Evolutionary conservation across 495 filamentous ascomycete genomes (phyloP).

Genomic region (Glarea lozoyensis): DNA sequence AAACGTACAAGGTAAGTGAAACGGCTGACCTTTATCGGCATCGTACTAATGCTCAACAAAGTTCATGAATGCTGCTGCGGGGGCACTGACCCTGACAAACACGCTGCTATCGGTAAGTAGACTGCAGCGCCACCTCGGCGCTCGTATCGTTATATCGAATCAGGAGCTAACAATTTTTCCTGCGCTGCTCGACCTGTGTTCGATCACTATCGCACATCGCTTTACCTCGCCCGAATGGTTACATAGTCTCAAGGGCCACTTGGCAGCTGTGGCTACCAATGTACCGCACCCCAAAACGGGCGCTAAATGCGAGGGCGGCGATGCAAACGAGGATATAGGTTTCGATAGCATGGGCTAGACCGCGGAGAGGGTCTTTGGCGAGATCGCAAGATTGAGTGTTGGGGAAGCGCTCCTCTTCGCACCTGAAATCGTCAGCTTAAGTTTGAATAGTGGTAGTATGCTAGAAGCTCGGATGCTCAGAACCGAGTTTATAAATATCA

Average conservation of each 20-base stretch:
- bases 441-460: neutral
- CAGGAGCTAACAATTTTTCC: conserved; percentile 72
- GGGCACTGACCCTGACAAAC: conserved; percentile 47
- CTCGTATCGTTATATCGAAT: conserved; percentile 60
- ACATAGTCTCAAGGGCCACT: neutral
- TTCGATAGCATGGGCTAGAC: conserved; percentile 8
- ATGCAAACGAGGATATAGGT: conserved; percentile 51
- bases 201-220: conserved; percentile 61
- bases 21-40: conserved; percentile 14
- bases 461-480: neutral
- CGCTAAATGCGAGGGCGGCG: conserved; percentile 15
- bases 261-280: neutral
- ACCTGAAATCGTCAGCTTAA: conserved; percentile 5
- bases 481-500: neutral
- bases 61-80: conserved; percentile 38
- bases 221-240: conserved; percentile 67
- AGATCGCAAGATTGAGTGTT: conserved; percentile 17
- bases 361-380: conserved; percentile 11
- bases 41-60: conserved; percentile 13
- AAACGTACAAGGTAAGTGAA: conserved; percentile 23
- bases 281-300: neutral
- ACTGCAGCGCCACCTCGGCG: conserved; percentile 58
- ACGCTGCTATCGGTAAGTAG: conserved; percentile 54
- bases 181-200: conserved; percentile 58
- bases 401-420: conserved; percentile 25